Evolutionary conservation across 495 filamentous ascomycete genomes (phyloP).

Genomic region (Penicillium tannophilum): DNA sequence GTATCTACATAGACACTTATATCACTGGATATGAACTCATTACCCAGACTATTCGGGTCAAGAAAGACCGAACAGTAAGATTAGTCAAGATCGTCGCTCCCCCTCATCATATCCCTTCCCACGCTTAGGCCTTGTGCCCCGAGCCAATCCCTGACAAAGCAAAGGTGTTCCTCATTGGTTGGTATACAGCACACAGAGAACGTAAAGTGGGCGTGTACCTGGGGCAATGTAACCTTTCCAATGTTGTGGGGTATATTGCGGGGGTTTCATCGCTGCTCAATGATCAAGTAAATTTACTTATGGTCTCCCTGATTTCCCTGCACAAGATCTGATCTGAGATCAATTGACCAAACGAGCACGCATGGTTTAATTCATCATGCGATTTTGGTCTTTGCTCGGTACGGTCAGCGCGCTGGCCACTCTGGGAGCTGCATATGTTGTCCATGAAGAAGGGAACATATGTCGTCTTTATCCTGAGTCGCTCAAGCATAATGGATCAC

Average conservation of each 20-base stretch:
- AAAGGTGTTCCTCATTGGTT: not conserved
- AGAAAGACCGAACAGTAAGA: not conserved
- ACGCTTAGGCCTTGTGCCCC: not conserved
- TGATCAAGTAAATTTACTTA: not conserved
- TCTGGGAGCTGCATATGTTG: slow-evolving; percentile 16
- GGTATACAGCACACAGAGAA: not conserved
- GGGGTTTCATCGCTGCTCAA: not conserved
- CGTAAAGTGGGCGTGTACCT: not conserved
- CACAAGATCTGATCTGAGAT: not conserved
- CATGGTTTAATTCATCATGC: not conserved
- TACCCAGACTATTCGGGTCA: not conserved
- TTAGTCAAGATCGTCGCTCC: not conserved
- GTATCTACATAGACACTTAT: no score
- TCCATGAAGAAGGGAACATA: slow-evolving; percentile 8
- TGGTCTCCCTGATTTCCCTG: not conserved
- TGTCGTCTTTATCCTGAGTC: slow-evolving; percentile 26
- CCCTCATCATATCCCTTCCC: not conserved
- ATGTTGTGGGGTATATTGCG: not conserved
- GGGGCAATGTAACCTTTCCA: not conserved
- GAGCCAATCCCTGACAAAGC: not conserved
- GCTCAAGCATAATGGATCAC: slow-evolving; percentile 16
- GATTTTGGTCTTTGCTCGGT: slow-evolving; percentile 7
- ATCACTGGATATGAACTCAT: not conserved
- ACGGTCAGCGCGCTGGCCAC: slow-evolving; percentile 10
- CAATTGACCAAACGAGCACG: not conserved